Base-by-base conservation (phyloP, 1,139 yeast species). In the Yamadazyma songkhlaensis region DNA sequence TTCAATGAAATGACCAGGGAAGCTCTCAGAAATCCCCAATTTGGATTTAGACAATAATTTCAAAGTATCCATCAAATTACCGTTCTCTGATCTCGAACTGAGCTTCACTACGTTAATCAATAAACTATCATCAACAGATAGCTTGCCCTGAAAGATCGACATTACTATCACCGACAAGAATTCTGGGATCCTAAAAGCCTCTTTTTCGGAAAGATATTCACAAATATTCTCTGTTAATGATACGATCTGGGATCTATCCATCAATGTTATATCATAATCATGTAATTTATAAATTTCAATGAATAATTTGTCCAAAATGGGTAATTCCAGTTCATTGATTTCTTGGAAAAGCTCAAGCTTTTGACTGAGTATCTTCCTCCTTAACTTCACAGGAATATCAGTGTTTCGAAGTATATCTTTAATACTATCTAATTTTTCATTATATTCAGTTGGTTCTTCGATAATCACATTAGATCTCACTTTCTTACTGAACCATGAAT, bases 371-470 rank as follows among this genome's bases (percentile, higher is more conserved):
- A 60, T 47, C 29, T 48, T 43, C 8, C 40, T 44, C 25, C 60
- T 54, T 22, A 51, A 39, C 1, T 47, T 47, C 4, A 34, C 30
- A 1, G 64, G 57, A 14, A 64, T 48, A 17, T 64, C 72, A 10
- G 54, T 50, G 6, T 59, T 52, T 34, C 57, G 55, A 11, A 60
- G 47, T 32, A 57, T 54, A 40, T 61, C 65, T 35, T 52, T 60
- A 36, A 47, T 26, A 46, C 55, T 24, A 10, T 35, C 31, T 14
- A 31, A 26, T 17, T 29, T 34, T 15, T n/a, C 21, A 27, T 33
- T 25, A 23, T 12, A 15, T 21, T 29, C n/a, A n/a, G 44, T 17
- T 6, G 20, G 38, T 29, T 35, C 39, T 36, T 30, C 39, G 24
- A 34, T 34, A 11, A 38, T 32, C 4, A 36, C 6, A 12, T 32